phyloP scores from a whole-genome alignment of 768 basidiomycete genomes.

The Termitomyces sp. region DNA sequence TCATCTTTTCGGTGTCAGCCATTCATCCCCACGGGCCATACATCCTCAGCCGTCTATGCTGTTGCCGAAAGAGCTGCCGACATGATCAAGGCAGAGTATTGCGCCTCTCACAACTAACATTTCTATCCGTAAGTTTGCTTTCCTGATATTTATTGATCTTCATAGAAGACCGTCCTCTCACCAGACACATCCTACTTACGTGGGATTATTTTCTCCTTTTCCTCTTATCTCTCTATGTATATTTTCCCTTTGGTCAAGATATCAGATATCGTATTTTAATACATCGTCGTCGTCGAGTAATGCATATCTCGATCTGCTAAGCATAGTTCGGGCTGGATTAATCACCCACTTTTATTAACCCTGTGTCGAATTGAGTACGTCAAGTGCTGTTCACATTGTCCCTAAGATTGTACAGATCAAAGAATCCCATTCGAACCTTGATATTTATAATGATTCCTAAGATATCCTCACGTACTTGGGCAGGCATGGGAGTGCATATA shows the following conservation, averaged over 20 bases:
- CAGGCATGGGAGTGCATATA: slow-evolving; percentile 1
- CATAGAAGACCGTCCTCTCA: not conserved
- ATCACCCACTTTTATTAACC: not conserved
- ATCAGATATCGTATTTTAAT: not conserved
- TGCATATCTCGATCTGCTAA: not conserved
- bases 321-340: not conserved
- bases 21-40: slow-evolving; percentile 17
- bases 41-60: slow-evolving; percentile 15
- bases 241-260: not conserved
- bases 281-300: not conserved
- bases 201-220: not conserved
- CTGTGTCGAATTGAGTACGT: not conserved
- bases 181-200: not conserved
- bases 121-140: not conserved
- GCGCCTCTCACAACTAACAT: not conserved
- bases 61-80: slow-evolving; percentile 21
- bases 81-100: slow-evolving; percentile 11
- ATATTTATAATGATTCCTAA: not conserved
- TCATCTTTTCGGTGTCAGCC: slow-evolving; percentile 8
- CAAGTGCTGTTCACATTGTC: not conserved
- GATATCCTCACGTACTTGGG: not conserved
- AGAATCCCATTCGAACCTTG: not conserved
- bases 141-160: not conserved
- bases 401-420: not conserved
- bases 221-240: not conserved